These are phyloP conservation scores for Colletotrichum sp. DNA, from an alignment of 2,329 filamentous ascomycete species.

Conservation along the genomic window DNA sequence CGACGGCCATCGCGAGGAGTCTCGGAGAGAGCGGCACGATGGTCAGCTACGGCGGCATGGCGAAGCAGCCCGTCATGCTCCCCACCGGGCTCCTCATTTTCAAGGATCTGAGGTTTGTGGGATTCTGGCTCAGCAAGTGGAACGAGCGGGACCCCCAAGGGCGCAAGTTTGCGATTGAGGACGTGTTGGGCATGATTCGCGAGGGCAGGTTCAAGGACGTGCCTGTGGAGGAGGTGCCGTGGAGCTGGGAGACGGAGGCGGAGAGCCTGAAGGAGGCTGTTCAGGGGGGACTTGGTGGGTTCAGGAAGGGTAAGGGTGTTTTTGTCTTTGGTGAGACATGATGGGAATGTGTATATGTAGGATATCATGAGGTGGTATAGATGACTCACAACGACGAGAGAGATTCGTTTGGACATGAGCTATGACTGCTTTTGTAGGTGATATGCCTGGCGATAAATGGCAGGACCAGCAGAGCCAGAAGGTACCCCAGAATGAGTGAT, in stretches of 20 bases:
- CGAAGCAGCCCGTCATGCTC: constrained; percentile 80
- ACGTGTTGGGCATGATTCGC: constrained; percentile 79
- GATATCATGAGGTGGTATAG: not conserved
- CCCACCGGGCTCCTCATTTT: constrained; percentile 91
- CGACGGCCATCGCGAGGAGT: constrained; percentile 77
- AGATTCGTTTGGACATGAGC: not conserved
- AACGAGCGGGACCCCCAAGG: constrained; percentile 74
- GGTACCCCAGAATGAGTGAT: too few relatives aligned
- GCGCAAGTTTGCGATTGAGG: constrained; percentile 81
- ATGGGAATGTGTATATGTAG: constrained; percentile 4
- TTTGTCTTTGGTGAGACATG: constrained; percentile 77
- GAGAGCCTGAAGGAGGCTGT: constrained; percentile 74
- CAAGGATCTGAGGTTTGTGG: constrained; percentile 85
- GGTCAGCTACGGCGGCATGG: constrained; percentile 97
- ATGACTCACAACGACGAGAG: not conserved
- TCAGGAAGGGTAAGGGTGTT: constrained; percentile 85
- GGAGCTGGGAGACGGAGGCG: constrained; percentile 82
- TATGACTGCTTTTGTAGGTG: not conserved
- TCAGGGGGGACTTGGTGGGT: constrained; percentile 83
- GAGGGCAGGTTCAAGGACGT: constrained; percentile 81
- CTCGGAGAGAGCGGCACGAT: constrained; percentile 73
- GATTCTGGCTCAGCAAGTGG: constrained; percentile 96
- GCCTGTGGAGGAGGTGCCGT: constrained; percentile 81
- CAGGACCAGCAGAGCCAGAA: too few relatives aligned
- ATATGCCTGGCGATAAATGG: too few relatives aligned